Evolutionary conservation across 2,329 filamentous ascomycete genomes (phyloP).

Genomic region (Aspergillus sp.): DNA sequence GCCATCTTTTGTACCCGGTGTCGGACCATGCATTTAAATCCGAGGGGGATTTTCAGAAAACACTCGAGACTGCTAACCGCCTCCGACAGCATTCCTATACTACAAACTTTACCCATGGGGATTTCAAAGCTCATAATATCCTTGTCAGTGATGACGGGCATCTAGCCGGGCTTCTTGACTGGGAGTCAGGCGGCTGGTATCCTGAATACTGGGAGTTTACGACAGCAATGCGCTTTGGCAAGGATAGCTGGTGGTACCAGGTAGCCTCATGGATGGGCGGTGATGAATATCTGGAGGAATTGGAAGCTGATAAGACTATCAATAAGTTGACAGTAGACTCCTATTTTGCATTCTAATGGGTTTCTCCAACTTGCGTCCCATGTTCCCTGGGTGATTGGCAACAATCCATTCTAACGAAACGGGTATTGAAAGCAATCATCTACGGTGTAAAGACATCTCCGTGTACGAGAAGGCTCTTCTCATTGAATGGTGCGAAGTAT

Average conservation of each 20-base stretch:
- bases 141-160: constrained; percentile 17
- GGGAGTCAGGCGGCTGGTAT: constrained; percentile 11
- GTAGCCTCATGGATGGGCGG: constrained; percentile 24
- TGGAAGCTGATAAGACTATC: constrained; percentile 25
- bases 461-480: too few relatives aligned
- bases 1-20: constrained; percentile 28
- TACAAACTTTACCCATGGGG: constrained; percentile 21
- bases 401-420: constrained; percentile 18
- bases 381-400: constrained; percentile 18
- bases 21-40: constrained; percentile 31
- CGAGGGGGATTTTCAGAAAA: constrained; percentile 25
- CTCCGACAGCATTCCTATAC: not conserved
- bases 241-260: constrained; percentile 26
- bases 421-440: too few relatives aligned
- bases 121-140: constrained; percentile 24
- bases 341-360: constrained; percentile 21
- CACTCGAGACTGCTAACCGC: constrained; percentile 22
- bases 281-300: constrained; percentile 21
- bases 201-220: constrained; percentile 20
- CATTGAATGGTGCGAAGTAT: too few relatives aligned
- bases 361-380: not conserved
- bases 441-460: too few relatives aligned
- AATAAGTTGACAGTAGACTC: constrained; percentile 28
- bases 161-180: constrained; percentile 15
- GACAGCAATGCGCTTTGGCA: constrained; percentile 25